Evolutionary conservation across 23 red algal genomes (phyloP), one percentile per base, ranked within the genome.

Genomic region (Gracilaria vermiculophylla): DNA sequence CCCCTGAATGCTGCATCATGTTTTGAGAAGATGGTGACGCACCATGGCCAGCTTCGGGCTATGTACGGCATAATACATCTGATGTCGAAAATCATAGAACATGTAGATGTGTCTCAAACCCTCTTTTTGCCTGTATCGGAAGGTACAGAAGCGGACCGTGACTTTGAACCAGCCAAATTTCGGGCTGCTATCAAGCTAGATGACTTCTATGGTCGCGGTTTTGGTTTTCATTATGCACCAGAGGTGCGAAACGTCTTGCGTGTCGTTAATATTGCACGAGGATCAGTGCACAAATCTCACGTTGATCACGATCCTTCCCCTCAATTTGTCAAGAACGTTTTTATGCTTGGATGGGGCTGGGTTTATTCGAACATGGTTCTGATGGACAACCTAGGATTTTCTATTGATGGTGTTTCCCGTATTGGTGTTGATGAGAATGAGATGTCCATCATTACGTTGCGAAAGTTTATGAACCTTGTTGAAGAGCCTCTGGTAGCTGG

Each of bases 211-310:
- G 96, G 96, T 25, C 84, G 91, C 19, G 76, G 89, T 50, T 98
- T 98, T 75, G 96, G 96, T 28, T 98, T 98, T 77, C 96, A 98
- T 25, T 98, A 98, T 80, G 21, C 58, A 27, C 69, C 79, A 21
- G 96, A 98, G 19, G 88, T 98, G 81, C 78, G 96, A 39, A 90
- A 91, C 44, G 61, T 98, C 32, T 52, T 98, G 47, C 77, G 76
- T 7, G 88, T 84, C 20, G 84, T 92, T 36, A 82, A 85, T 44
- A 91, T 96, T 69, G 69, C 79, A 10, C 53, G 94, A 62, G 85
- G 75, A 35, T 67, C 66, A 27, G 84, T 95, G 27, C 76, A 55
- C 62, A 79, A 79, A 10, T 77, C 86, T 11, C 49, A 81, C 51
- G 73, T 61, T 21, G 67, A 70, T 8, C 45, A 57, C 49, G 76